A percentile compares a stretch with the other conserved stretches of the same genome.
Conservation (phyloP, 352 stramenopile genomes). For the Phytophthora pisi region DNA sequence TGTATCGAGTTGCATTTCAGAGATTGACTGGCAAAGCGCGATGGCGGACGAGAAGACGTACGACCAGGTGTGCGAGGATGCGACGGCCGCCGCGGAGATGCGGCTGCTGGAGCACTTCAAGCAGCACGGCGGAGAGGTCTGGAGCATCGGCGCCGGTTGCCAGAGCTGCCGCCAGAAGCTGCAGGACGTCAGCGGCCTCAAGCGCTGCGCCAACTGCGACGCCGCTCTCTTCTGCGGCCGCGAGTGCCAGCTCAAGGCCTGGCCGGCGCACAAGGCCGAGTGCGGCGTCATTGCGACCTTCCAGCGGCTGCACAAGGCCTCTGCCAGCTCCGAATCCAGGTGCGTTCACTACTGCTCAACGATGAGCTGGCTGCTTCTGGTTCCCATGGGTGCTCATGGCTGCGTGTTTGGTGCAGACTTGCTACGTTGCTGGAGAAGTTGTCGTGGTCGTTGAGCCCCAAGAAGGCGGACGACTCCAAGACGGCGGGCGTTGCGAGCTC, state of each 20-base stretch:
- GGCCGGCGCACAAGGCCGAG: constrained; percentile 65
- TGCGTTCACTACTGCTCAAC: not conserved
- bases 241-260: constrained; percentile 66
- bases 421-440: constrained; percentile 44
- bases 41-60: constrained; percentile 54
- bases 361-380: not conserved
- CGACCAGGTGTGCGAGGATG: constrained; percentile 68
- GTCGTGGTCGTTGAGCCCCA: constrained; percentile 39
- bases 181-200: constrained; percentile 51
- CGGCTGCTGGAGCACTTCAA: constrained; percentile 80
- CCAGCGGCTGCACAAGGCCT: constrained; percentile 30
- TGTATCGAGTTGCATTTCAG: constrained; percentile 2
- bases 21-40: constrained; percentile 10
- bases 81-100: constrained; percentile 62
- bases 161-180: constrained; percentile 58
- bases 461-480: constrained; percentile 44
- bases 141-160: constrained; percentile 65
- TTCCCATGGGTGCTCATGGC: not conserved
- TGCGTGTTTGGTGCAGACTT: constrained; percentile 36
- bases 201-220: constrained; percentile 70
- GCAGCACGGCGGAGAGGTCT: constrained; percentile 74
- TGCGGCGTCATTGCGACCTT: constrained; percentile 66
- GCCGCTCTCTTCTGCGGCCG: constrained; percentile 66
- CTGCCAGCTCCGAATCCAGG: constrained; percentile 16
- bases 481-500: constrained; percentile 59